Evolutionary conservation across 2,329 filamentous ascomycete genomes (phyloP).

Genomic region (Colletotrichum eleusines): DNA sequence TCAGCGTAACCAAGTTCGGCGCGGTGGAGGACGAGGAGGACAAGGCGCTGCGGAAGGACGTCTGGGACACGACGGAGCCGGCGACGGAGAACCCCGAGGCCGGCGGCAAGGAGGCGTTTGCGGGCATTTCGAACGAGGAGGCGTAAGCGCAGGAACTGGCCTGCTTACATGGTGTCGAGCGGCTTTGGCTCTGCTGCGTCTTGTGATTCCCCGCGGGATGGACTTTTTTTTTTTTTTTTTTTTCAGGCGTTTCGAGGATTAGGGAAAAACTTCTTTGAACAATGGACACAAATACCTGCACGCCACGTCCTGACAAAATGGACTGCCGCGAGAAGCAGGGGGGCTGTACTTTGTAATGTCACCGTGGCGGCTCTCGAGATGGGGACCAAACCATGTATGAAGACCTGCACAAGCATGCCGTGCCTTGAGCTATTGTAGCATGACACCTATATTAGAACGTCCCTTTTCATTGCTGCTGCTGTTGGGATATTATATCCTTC

Average conservation of each 20-base stretch:
- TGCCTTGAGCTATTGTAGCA: not conserved
- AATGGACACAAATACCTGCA: constrained; percentile 36
- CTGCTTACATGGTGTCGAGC: not conserved
- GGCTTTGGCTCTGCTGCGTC: constrained; percentile 10
- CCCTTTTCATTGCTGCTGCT: not conserved
- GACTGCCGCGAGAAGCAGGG: not conserved
- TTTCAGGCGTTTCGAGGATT: constrained; percentile 38
- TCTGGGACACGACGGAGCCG: constrained; percentile 42
- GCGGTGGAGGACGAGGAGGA: constrained; percentile 61
- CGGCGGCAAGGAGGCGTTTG: constrained; percentile 27
- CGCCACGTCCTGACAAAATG: not conserved
- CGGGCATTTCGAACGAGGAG: constrained; percentile 38
- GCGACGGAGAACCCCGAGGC: constrained; percentile 23
- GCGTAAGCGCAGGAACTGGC: not conserved
- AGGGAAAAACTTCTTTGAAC: constrained; percentile 34
- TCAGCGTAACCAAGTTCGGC: constrained; percentile 68
- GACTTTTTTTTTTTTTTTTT: constrained; percentile 21
- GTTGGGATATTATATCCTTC: not conserved
- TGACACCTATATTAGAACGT: not conserved
- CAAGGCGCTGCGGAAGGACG: constrained; percentile 41
- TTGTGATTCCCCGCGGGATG: constrained; percentile 12
- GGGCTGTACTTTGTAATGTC: constrained; percentile 1
- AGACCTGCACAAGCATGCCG: not conserved
- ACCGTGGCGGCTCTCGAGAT: not conserved
- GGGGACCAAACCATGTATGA: not conserved